Conservation (phyloP, 2,329 filamentous ascomycete genomes). For the Beauveria sp. region DNA sequence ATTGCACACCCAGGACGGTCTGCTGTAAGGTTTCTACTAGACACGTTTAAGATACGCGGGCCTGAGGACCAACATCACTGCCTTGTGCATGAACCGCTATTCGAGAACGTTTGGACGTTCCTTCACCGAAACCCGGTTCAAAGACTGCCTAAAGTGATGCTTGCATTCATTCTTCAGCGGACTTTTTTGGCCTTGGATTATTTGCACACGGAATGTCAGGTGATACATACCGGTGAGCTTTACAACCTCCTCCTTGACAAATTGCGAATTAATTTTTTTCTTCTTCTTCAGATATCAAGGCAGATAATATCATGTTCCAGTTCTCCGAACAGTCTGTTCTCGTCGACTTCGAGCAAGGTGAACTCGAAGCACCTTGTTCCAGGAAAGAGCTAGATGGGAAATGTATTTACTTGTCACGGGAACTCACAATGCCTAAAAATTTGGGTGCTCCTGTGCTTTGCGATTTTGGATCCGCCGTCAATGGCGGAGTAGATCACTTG, state of each 20-base stretch:
- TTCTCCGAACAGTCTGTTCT: neutral
- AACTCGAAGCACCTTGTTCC: conserved; percentile 27
- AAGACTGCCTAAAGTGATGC: neutral
- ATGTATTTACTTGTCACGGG: conserved; percentile 23
- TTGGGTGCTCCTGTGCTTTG: conserved; percentile 33
- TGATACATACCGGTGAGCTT: conserved; percentile 37
- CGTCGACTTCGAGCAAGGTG: conserved; percentile 24
- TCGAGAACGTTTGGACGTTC: neutral
- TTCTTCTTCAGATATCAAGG: neutral
- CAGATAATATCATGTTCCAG: conserved; percentile 26
- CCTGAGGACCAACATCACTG: neutral
- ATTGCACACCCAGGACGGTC: neutral
- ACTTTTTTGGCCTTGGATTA: conserved; percentile 38
- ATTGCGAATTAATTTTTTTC: too few species aligned
- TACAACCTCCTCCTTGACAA: too few species aligned
- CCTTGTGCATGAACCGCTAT: neutral
- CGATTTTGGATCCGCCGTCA: conserved; percentile 40
- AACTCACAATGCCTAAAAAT: conserved; percentile 25
- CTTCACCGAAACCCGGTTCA: neutral
- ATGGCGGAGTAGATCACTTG: conserved; percentile 25
- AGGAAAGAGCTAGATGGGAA: conserved; percentile 31
- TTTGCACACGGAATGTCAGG: conserved; percentile 36
- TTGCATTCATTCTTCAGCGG: conserved; percentile 28
- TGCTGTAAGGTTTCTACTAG: neutral
- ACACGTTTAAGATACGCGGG: neutral